Evolutionary conservation across 805 yeast species (phyloP).

Genomic region (Saccharomyces jurei): DNA sequence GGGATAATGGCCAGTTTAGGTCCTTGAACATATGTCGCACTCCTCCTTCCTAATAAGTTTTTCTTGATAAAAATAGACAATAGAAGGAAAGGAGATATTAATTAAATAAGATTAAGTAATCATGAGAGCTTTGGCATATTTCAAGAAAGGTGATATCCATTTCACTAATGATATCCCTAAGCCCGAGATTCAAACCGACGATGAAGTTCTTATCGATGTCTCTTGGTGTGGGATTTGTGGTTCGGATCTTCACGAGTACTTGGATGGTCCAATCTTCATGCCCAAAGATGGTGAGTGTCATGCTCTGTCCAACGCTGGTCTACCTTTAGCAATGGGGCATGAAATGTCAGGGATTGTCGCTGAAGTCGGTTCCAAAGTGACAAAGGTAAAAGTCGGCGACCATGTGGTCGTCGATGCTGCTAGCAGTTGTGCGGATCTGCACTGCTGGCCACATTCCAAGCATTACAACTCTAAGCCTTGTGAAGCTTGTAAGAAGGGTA

Average conservation of each 20-base stretch:
- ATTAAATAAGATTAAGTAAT: not conserved
- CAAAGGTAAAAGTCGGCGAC: slow-evolving; percentile 42
- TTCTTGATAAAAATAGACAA: not conserved
- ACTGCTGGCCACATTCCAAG: slow-evolving; percentile 32
- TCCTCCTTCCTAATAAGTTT: not conserved
- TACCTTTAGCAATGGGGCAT: slow-evolving; percentile 46
- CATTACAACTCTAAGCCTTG: slow-evolving; percentile 9
- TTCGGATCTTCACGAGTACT: slow-evolving; percentile 48
- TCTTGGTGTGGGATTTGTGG: slow-evolving; percentile 56
- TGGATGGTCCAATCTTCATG: slow-evolving; percentile 52
- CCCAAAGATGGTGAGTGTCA: slow-evolving; percentile 32
- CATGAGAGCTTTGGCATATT: slow-evolving; percentile 42
- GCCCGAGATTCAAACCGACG: slow-evolving; percentile 30
- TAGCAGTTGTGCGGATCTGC: slow-evolving; percentile 44
- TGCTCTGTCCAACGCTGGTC: slow-evolving; percentile 32
- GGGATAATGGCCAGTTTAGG: not conserved
- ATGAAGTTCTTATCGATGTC: slow-evolving; percentile 37
- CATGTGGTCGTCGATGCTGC: slow-evolving; percentile 57
- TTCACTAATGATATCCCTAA: slow-evolving; percentile 31
- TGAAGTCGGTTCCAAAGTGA: slow-evolving; percentile 41
- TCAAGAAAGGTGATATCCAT: slow-evolving; percentile 38
- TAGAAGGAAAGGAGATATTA: too few species aligned
- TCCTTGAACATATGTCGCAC: not conserved
- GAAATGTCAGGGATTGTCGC: slow-evolving; percentile 42
- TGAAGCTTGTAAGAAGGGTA: slow-evolving; percentile 37